phyloP scores from a whole-genome alignment of 1,284 basidiomycete genomes.

The Neonothopanus nambi region DNA sequence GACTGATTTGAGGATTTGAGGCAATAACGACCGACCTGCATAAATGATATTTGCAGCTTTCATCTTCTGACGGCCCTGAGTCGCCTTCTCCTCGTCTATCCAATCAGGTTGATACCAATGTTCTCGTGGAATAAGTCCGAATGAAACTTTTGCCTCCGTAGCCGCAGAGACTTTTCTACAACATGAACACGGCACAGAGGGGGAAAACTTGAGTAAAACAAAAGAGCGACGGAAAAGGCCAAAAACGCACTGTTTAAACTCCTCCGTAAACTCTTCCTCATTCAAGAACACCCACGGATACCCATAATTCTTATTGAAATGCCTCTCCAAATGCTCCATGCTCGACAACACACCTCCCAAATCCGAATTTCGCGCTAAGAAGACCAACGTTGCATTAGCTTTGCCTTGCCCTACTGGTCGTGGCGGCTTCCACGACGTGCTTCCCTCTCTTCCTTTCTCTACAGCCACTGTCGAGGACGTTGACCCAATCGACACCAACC shows the following conservation, averaged over 20 bases:
- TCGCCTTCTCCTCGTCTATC: constrained; percentile 62
- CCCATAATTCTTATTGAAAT: constrained; percentile 65
- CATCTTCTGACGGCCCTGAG: constrained; percentile 51
- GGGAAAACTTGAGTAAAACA: background rate
- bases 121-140: constrained; percentile 54
- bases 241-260: constrained; percentile 57
- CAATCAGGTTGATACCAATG: constrained; percentile 60
- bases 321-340: constrained; percentile 50
- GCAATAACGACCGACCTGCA: constrained; percentile 26
- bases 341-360: constrained; percentile 36
- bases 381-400: constrained; percentile 47
- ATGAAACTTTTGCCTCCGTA: constrained; percentile 38
- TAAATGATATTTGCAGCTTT: constrained; percentile 55
- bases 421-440: too few species aligned
- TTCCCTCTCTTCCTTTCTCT: too few species aligned
- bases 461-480: too few species aligned
- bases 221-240: background rate
- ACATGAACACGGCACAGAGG: constrained; percentile 14
- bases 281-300: constrained; percentile 79
- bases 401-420: constrained; percentile 15
- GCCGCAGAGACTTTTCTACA: constrained; percentile 16
- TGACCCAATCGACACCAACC: too few species aligned
- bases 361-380: constrained; percentile 45
- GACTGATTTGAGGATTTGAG: background rate
- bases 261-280: constrained; percentile 67